Evolutionary conservation across 1,284 basidiomycete species (phyloP).

Genomic region (Pseudozyma hubeiensis): DNA sequence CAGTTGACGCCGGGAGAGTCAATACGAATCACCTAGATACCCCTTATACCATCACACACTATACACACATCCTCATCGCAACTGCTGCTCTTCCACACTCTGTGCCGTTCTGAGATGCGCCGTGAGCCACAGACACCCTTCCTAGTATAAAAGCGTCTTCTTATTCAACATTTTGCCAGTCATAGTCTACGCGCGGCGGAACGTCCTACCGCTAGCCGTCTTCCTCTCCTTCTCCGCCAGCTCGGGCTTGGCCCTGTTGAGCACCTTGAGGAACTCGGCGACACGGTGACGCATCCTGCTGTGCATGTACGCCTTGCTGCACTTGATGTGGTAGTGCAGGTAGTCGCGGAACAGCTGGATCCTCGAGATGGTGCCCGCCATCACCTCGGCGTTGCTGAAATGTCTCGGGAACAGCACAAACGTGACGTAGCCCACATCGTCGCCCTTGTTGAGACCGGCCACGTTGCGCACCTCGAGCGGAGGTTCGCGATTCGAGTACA

Average conservation of each 20-base stretch:
- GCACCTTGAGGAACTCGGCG: conserved; percentile 94
- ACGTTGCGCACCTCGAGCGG: conserved; percentile 93
- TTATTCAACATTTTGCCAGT: neutral
- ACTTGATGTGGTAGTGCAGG: conserved; percentile 98
- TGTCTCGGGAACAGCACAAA: conserved; percentile 98
- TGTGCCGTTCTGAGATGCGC: no score
- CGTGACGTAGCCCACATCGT: conserved; percentile 97
- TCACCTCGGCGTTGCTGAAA: conserved; percentile 81
- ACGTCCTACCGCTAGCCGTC: conserved; percentile 77
- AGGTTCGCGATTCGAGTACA: conserved; percentile 95
- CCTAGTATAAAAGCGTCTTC: no score
- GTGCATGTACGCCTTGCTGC: conserved; percentile 99
- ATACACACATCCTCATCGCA: neutral
- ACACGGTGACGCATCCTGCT: conserved; percentile 95
- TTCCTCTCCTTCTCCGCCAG: conserved; percentile 83
- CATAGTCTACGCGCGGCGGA: conserved; percentile 48
- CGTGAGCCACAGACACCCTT: no score
- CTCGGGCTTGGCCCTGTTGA: conserved; percentile 98
- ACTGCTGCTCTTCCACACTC: neutral
- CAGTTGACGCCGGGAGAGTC: conserved; percentile 21
- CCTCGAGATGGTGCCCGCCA: conserved; percentile 88
- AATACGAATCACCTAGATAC: conserved; percentile 9
- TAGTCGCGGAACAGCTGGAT: conserved; percentile 98
- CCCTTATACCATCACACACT: neutral
- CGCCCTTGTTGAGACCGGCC: conserved; percentile 81